Evolutionary conservation across 2,329 filamentous ascomycete species (phyloP).

Genomic region (Stagonosporopsis tanaceti): DNA sequence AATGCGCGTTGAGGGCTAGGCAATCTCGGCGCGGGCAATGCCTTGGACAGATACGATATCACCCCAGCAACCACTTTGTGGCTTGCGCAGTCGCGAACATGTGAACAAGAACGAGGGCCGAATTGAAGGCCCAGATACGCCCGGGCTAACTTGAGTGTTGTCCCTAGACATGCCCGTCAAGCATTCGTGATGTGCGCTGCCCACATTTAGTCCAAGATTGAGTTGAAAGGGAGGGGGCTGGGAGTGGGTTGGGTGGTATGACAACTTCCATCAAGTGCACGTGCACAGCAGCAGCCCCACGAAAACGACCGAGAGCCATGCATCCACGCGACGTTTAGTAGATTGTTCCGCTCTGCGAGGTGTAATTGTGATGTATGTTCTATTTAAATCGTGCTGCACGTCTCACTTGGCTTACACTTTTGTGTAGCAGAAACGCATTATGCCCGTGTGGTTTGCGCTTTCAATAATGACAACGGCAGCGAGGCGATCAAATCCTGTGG

Average conservation of each 20-base stretch:
- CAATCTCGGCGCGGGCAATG: constrained; percentile 22
- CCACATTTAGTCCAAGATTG: neutral
- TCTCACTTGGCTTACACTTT: neutral
- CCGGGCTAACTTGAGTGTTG: neutral
- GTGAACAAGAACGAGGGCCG: constrained; percentile 1
- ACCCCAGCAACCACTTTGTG: constrained; percentile 14
- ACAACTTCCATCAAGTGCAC: constrained; percentile 7
- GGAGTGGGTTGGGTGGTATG: constrained; percentile 4
- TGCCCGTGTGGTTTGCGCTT: neutral
- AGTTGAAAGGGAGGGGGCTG: constrained; percentile 16
- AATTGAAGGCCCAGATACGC: neutral
- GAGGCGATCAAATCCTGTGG: neutral
- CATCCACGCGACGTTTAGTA: neutral
- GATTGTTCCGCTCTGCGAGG: neutral
- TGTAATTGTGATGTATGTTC: neutral
- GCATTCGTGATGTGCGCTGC: neutral
- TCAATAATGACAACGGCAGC: neutral
- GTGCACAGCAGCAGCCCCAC: constrained; percentile 5
- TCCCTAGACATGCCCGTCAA: neutral
- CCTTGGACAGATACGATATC: constrained; percentile 23
- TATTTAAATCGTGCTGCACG: neutral
- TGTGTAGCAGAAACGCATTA: neutral
- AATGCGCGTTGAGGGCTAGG: constrained; percentile 23
- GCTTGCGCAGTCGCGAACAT: constrained; percentile 11
- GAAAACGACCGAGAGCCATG: neutral